These are phyloP conservation scores for Saccharum spontaneum DNA, from an alignment of 176 grass and related monocot species.

Conservation along the genomic window DNA sequence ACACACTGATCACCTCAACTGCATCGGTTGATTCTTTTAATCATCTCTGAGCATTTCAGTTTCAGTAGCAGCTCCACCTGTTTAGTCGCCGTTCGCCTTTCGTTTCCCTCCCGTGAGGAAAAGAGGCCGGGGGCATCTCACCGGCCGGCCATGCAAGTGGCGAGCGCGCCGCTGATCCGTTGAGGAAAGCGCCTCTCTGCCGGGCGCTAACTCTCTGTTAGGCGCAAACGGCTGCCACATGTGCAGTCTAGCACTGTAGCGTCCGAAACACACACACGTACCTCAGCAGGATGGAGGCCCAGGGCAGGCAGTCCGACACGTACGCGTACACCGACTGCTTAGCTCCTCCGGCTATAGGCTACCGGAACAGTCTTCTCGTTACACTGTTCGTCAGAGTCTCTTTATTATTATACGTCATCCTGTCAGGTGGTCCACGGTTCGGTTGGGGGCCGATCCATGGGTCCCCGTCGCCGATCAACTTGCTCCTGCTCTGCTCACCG, in stretches of 20 bases:
- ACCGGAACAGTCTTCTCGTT: neutral
- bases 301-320: constrained; percentile 1
- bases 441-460: neutral
- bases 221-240: neutral
- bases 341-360: neutral
- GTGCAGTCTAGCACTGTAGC: neutral
- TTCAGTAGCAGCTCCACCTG: neutral
- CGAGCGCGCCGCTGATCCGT: neutral
- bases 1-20: too few relatives aligned
- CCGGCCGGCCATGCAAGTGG: constrained; percentile 38
- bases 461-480: constrained; percentile 11
- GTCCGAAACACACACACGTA: neutral
- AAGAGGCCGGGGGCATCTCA: neutral
- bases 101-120: neutral
- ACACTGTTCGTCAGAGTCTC: neutral
- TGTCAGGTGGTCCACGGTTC: constrained; percentile 26
- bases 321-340: neutral
- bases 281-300: neutral
- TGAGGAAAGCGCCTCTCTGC: neutral
- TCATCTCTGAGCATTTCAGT: too few relatives aligned
- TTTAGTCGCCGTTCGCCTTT: neutral
- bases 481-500: constrained; percentile 2
- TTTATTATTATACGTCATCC: neutral
- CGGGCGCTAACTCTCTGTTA: neutral
- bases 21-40: too few relatives aligned